Evolutionary conservation across 2,329 filamentous ascomycete species (phyloP).

Genomic region (Clarireedia hainanense): DNA sequence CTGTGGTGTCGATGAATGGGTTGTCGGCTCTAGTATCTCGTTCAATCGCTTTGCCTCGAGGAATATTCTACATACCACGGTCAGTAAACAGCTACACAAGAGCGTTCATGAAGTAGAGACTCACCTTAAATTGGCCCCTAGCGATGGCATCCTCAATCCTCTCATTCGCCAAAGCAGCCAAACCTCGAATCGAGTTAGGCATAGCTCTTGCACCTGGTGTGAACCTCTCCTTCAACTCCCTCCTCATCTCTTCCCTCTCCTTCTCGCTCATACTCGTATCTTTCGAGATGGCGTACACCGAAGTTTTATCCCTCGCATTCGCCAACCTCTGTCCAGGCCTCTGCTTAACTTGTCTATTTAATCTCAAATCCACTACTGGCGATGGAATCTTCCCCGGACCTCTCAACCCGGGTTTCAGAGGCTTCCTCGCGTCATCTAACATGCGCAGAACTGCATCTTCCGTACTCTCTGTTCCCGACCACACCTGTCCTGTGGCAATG

Average conservation of each 20-base stretch:
- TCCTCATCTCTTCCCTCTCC: constrained; percentile 64
- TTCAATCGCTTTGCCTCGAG: constrained; percentile 70
- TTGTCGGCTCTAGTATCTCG: constrained; percentile 75
- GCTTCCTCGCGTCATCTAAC: constrained; percentile 72
- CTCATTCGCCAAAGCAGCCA: constrained; percentile 81
- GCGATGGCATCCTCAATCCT: constrained; percentile 91
- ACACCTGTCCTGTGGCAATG: constrained; percentile 60
- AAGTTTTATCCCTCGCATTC: constrained; percentile 50
- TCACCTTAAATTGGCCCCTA: constrained; percentile 68
- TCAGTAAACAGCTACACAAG: too few species aligned
- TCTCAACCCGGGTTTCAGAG: constrained; percentile 45
- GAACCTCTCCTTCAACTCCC: constrained; percentile 76
- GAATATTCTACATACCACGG: constrained; percentile 52
- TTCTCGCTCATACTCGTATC: constrained; percentile 53
- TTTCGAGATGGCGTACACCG: constrained; percentile 44
- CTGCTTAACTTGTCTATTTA: constrained; percentile 34
- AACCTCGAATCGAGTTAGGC: constrained; percentile 68
- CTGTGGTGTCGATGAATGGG: constrained; percentile 90
- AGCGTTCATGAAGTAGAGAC: neutral
- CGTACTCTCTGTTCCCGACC: constrained; percentile 69
- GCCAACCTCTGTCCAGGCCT: constrained; percentile 42
- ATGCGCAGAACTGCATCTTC: constrained; percentile 78
- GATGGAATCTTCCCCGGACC: constrained; percentile 37
- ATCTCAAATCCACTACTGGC: constrained; percentile 44
- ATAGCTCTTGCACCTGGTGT: constrained; percentile 62